Conservation (phyloP, 2,329 filamentous ascomycete genomes). For the Clarireedia paspali region DNA sequence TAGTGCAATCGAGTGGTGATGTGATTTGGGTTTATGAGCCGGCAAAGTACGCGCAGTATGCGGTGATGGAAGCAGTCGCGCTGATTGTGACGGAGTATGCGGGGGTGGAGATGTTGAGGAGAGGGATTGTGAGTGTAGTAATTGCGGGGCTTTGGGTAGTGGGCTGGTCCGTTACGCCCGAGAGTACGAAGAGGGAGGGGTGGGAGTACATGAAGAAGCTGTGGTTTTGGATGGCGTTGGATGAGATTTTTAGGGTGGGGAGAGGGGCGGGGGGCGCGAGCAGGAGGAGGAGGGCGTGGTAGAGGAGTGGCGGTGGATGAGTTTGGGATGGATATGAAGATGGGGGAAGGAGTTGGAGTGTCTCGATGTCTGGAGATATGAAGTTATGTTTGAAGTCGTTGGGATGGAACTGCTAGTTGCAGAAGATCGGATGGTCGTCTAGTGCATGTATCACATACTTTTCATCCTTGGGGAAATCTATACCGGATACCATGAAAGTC, state of each 20-base stretch:
- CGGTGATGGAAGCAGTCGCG: conserved; percentile 6
- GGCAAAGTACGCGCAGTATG: conserved; percentile 16
- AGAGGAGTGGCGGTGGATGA: neutral
- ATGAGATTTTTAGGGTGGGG: conserved; percentile 11
- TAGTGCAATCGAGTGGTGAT: neutral
- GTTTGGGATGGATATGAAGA: neutral
- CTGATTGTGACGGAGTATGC: conserved; percentile 10
- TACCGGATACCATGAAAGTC: no score
- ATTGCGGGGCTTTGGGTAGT: conserved; percentile 14
- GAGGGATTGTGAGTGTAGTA: conserved; percentile 8
- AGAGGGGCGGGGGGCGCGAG: neutral
- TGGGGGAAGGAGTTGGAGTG: neutral
- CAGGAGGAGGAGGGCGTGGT: neutral
- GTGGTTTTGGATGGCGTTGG: conserved; percentile 20
- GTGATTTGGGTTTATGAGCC: conserved; percentile 15
- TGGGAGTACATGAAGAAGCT: conserved; percentile 17
- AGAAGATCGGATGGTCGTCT: no score
- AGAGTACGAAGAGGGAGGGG: conserved; percentile 11
- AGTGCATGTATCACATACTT: no score
- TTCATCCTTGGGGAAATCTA: no score
- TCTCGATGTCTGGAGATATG: no score
- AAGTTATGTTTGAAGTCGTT: no score
- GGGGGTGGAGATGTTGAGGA: conserved; percentile 12
- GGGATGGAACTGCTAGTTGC: no score
- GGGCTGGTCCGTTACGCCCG: conserved; percentile 14